Percentiles rank a stretch among this genome's conserved stretches.
These are phyloP conservation scores for Leccinum pachyderme DNA, from an alignment of 1,284 basidiomycete species.

Conservation along the genomic window DNA sequence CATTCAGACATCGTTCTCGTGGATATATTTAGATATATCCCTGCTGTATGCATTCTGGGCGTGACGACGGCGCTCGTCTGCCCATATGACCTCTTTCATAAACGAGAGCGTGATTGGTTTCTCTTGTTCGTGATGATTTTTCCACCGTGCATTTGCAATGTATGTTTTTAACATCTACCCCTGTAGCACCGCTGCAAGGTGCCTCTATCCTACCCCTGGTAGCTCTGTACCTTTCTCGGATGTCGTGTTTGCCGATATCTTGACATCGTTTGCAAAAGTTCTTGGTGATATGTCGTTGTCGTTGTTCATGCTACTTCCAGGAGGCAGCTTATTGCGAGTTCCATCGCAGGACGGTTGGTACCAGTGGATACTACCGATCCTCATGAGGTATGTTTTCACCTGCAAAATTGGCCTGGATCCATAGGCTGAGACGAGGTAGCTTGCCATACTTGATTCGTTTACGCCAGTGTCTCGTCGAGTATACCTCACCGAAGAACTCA, in stretches of 20 bases:
- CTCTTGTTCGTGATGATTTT: slow-evolving; percentile 56
- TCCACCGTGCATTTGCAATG: background rate
- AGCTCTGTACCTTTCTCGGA: slow-evolving; percentile 84
- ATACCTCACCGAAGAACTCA: slow-evolving; percentile 63
- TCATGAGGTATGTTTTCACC: slow-evolving; percentile 72
- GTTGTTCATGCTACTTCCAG: slow-evolving; percentile 74
- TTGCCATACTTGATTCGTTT: slow-evolving; percentile 90
- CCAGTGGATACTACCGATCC: slow-evolving; percentile 74
- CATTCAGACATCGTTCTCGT: slow-evolving; percentile 56
- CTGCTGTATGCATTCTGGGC: slow-evolving; percentile 63
- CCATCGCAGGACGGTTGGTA: slow-evolving; percentile 62
- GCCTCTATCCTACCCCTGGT: slow-evolving; percentile 63
- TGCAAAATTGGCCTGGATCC: background rate
- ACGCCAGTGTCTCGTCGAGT: slow-evolving; percentile 91
- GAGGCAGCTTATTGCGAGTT: slow-evolving; percentile 67
- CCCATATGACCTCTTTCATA: slow-evolving; percentile 66
- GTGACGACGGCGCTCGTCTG: slow-evolving; percentile 57
- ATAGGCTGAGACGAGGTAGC: slow-evolving; percentile 41
- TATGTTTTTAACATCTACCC: slow-evolving; percentile 3
- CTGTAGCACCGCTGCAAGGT: slow-evolving; percentile 42
- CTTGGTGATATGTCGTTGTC: slow-evolving; percentile 94
- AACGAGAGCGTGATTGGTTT: slow-evolving; percentile 72
- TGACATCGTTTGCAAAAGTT: slow-evolving; percentile 97
- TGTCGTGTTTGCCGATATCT: slow-evolving; percentile 91
- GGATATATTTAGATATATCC: slow-evolving; percentile 75